Evolutionary conservation across 148 eudicot genomes (phyloP).

Genomic region (Camellia granthamiana): DNA sequence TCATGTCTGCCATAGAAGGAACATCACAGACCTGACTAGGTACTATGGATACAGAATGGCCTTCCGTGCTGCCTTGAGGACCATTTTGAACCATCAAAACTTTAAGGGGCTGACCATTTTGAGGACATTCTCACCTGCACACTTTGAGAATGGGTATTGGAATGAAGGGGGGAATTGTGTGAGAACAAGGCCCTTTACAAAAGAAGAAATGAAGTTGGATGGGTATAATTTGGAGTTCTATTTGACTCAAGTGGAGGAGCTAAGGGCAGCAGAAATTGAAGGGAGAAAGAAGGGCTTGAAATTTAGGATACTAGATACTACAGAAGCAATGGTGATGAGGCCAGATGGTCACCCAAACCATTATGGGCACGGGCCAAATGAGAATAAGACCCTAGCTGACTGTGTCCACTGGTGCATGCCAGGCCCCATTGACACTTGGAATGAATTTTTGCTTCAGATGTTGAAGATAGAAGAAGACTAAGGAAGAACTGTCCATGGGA

Average conservation of each 20-base stretch:
- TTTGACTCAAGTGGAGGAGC: constrained; percentile 46
- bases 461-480: constrained; percentile 43
- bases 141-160: constrained; percentile 51
- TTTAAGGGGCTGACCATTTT: constrained; percentile 37
- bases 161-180: constrained; percentile 43
- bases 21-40: constrained; percentile 28
- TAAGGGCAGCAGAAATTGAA: constrained; percentile 34
- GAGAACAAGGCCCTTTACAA: constrained; percentile 30
- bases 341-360: constrained; percentile 45
- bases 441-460: constrained; percentile 46
- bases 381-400: constrained; percentile 48
- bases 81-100: constrained; percentile 25
- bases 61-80: constrained; percentile 34
- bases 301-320: constrained; percentile 42
- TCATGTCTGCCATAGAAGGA: constrained; percentile 25
- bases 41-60: constrained; percentile 35
- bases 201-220: constrained; percentile 29
- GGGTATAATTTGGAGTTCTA: constrained; percentile 41
- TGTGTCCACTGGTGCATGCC: constrained; percentile 83
- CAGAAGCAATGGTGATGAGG: constrained; percentile 50
- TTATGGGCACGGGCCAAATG: constrained; percentile 51
- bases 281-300: constrained; percentile 32
- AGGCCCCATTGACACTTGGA: constrained; percentile 55
- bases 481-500: constrained; percentile 12
- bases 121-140: constrained; percentile 46